These are phyloP conservation scores for Torulaspora pretoriensis DNA, from an alignment of 1,139 yeast genomes.

Conservation along the genomic window DNA sequence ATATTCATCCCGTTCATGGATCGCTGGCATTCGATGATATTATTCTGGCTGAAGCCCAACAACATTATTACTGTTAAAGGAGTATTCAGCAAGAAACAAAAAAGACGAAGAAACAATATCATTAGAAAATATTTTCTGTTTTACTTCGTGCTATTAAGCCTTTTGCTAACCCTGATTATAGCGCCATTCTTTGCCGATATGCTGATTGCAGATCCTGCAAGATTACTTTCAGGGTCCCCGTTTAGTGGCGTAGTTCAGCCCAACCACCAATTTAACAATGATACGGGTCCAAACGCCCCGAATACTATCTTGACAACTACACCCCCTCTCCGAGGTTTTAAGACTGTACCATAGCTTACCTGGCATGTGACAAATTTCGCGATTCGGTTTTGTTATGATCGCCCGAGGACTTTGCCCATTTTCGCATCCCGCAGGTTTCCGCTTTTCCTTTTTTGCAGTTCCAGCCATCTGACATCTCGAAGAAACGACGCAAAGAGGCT, in stretches of 20 bases:
- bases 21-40: slow-evolving; percentile 70
- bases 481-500: not conserved
- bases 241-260: slow-evolving; percentile 51
- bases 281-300: slow-evolving; percentile 49
- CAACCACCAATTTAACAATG: slow-evolving; percentile 52
- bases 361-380: not conserved
- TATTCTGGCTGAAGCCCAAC: slow-evolving; percentile 77
- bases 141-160: slow-evolving; percentile 42
- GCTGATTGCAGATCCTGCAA: slow-evolving; percentile 26
- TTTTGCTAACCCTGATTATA: slow-evolving; percentile 41
- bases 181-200: slow-evolving; percentile 42
- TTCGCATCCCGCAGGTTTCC: not conserved
- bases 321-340: slow-evolving; percentile 29
- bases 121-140: slow-evolving; percentile 41
- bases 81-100: slow-evolving; percentile 40
- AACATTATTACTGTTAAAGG: slow-evolving; percentile 43
- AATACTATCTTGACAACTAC: slow-evolving; percentile 29
- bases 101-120: slow-evolving; percentile 39
- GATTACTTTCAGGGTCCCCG: slow-evolving; percentile 20
- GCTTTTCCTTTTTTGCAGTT: slow-evolving; percentile 1
- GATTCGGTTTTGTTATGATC: not conserved
- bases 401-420: slow-evolving; percentile 1
- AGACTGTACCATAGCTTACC: slow-evolving; percentile 23
- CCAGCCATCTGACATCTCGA: slow-evolving; percentile 1
- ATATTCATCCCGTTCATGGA: slow-evolving; percentile 68